A percentile compares a stretch with the other conserved stretches of the same genome.
Conservation (phyloP, 2,329 filamentous ascomycete genomes). For the Phialocephala subalpina region DNA sequence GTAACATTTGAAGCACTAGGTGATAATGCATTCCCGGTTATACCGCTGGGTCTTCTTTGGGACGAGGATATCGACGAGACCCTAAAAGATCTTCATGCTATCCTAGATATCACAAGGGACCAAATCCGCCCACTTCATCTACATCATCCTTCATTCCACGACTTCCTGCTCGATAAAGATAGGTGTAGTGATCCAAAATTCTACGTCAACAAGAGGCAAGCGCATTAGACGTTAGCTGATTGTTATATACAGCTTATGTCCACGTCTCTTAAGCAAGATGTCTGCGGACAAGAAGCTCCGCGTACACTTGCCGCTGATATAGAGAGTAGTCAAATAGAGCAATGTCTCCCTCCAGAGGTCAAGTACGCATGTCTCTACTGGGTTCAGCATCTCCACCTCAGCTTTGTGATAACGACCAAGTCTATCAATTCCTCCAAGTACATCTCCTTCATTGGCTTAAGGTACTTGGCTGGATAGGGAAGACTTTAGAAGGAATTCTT, state of each 20-base stretch:
- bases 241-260: neutral
- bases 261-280: too few relatives aligned
- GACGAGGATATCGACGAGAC: neutral
- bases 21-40: too few relatives aligned
- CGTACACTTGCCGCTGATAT: constrained; percentile 17
- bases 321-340: constrained; percentile 13
- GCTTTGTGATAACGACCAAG: too few relatives aligned
- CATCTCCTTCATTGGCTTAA: too few relatives aligned
- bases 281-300: too few relatives aligned
- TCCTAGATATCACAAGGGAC: neutral
- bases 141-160: neutral
- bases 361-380: constrained; percentile 47
- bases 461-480: too few relatives aligned
- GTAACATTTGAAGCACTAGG: too few relatives aligned
- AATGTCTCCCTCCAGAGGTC: constrained; percentile 29
- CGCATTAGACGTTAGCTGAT: neutral
- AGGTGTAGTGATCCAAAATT: neutral
- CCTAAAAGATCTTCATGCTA: neutral
- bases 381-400: constrained; percentile 46
- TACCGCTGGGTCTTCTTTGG: too few relatives aligned
- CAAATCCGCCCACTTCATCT: neutral
- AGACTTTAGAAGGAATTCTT: too few relatives aligned
- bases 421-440: too few relatives aligned
- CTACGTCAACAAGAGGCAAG: neutral
- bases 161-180: constrained; percentile 1